phyloP scores from a whole-genome alignment of 352 stramenopile genomes.

The Phytophthora hybrid region DNA sequence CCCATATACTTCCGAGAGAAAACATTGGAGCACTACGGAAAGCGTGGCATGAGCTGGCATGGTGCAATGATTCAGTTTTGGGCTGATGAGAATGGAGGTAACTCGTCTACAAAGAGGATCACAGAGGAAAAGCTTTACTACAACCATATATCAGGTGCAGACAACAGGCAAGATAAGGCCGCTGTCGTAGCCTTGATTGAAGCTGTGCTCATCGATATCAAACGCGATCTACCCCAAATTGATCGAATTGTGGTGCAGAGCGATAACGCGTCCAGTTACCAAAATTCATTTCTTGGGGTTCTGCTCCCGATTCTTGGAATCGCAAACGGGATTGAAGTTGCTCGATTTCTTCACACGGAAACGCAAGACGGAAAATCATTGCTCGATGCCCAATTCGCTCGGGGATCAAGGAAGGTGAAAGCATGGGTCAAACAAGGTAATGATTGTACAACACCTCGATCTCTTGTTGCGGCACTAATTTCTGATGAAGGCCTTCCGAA shows the following conservation, averaged over 20 bases:
- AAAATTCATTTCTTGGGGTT: constrained; percentile 29
- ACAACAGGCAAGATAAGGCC: constrained; percentile 3
- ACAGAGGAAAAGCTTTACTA: constrained; percentile 8
- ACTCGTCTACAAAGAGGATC: background rate
- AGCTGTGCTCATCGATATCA: constrained; percentile 29
- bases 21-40: background rate
- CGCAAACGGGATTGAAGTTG: constrained; percentile 20
- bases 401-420: constrained; percentile 14
- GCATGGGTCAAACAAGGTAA: constrained; percentile 26
- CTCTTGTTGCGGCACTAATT: constrained; percentile 32
- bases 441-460: constrained; percentile 26
- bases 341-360: constrained; percentile 38
- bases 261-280: constrained; percentile 43
- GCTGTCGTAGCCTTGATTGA: constrained; percentile 40
- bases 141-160: background rate
- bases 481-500: constrained; percentile 35
- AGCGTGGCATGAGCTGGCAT: constrained; percentile 8
- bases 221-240: constrained; percentile 29
- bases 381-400: constrained; percentile 39
- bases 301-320: constrained; percentile 28
- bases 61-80: constrained; percentile 6
- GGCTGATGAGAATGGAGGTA: background rate
- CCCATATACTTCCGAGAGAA: constrained; percentile 2
- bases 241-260: constrained; percentile 27
- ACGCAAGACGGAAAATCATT: constrained; percentile 1